phyloP scores from a whole-genome alignment of 345 rosid genomes.

The Lenwebbia sp. region DNA sequence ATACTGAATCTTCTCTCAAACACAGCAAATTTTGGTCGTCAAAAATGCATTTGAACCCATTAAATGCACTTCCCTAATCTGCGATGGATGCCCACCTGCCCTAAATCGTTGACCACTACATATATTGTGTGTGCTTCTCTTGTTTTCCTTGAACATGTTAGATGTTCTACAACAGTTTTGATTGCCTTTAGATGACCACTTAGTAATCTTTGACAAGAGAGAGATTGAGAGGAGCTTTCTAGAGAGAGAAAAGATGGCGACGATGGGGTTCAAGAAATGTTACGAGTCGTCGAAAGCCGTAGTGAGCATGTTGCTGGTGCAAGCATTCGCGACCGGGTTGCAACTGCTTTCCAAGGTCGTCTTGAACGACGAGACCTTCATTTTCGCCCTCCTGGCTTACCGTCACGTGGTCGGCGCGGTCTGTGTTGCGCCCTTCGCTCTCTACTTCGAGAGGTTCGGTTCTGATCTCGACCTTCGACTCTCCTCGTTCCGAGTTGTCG shows the following conservation, averaged over 20 bases:
- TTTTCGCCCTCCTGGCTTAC: slow-evolving; percentile 31
- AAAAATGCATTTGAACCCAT: no score
- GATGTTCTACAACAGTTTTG: no score
- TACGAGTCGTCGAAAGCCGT: slow-evolving; percentile 3
- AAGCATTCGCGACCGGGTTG: slow-evolving; percentile 25
- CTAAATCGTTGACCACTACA: no score
- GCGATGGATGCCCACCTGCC: no score
- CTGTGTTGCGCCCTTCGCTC: slow-evolving; percentile 36
- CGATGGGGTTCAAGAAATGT: background rate
- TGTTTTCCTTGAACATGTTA: no score
- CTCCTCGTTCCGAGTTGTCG: background rate
- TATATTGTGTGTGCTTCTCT: no score
- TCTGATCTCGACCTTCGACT: background rate
- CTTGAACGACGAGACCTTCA: slow-evolving; percentile 18
- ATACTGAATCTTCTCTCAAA: no score
- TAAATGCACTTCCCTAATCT: no score
- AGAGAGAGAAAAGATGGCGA: background rate
- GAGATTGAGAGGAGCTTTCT: background rate
- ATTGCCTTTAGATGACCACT: background rate
- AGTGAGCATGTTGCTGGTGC: slow-evolving; percentile 30
- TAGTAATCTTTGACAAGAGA: background rate
- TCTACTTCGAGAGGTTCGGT: slow-evolving; percentile 25
- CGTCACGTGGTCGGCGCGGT: slow-evolving; percentile 34
- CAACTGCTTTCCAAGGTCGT: slow-evolving; percentile 24
- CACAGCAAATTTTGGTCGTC: no score